Conservation (phyloP, 2,329 filamentous ascomycete genomes). For the Septoria linicola region DNA sequence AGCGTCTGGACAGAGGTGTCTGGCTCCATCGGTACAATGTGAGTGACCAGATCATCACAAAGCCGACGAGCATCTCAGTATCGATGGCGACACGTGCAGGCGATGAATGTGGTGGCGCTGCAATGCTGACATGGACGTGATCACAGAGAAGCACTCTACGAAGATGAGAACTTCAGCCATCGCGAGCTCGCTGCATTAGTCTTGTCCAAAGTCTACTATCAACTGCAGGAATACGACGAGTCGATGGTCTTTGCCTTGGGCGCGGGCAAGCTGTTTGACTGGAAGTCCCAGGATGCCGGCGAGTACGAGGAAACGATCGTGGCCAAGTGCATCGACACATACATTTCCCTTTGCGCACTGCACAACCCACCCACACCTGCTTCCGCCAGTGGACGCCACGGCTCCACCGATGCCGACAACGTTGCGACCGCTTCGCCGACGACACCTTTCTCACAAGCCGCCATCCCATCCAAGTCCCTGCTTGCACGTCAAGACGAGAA, state of each 20-base stretch:
- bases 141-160: constrained; percentile 87
- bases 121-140: constrained; percentile 26
- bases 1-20: constrained; percentile 97
- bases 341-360: constrained; percentile 75
- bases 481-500: constrained; percentile 75
- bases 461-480: constrained; percentile 88
- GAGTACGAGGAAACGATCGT: constrained; percentile 99
- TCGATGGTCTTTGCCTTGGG: constrained; percentile 98
- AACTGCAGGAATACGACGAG: constrained; percentile 97
- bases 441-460: constrained; percentile 92
- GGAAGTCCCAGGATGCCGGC: constrained; percentile 68
- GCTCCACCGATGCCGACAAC: constrained; percentile 54
- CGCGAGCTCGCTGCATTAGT: constrained; percentile 92
- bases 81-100: not conserved
- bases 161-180: constrained; percentile 92
- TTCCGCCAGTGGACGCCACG: constrained; percentile 43
- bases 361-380: constrained; percentile 51
- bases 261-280: constrained; percentile 90
- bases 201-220: constrained; percentile 97
- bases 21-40: constrained; percentile 90
- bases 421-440: constrained; percentile 75
- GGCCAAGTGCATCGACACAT: constrained; percentile 95
- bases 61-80: not conserved
- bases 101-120: not conserved
- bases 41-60: constrained; percentile 41